Evolutionary conservation across 495 filamentous ascomycete species (phyloP), one percentile per base, ranked within the genome.

Genomic region (Neurospora sp.): DNA sequence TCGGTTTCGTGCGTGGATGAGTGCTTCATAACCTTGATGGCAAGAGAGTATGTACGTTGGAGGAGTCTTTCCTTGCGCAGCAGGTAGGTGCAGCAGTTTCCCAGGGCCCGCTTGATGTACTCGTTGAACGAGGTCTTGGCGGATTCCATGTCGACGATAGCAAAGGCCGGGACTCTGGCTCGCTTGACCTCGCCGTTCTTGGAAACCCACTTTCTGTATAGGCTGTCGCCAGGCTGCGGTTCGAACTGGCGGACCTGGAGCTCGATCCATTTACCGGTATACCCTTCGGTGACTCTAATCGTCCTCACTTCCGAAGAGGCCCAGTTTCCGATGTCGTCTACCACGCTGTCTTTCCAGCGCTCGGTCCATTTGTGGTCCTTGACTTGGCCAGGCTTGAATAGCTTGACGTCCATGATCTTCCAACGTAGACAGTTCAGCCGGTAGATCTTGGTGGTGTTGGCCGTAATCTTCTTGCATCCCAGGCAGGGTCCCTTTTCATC

Each of bases 351-450:
- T 65, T 79, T 78, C 85, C 85, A 87, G 40, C 85, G 83, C 61
- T 81, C 79, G n/a, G 83, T 87, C 85, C 85, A 86, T 65, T 86
- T 84, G 65, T 82, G 81, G 9, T 84, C 85, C 70, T 83, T 81
- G 69, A 86, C 85, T 70, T 83, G 81, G 17, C 84, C 85, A 3
- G 84, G 81, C 75, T 85, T 85, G 76, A 84, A 86, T 22, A 87
- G 76, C 45, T 81, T 83, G 41, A 86, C 81, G 44, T 86, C 85
- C 12, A 81, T 86, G 71, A 87, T 84, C 76, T 87, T 87, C 73
- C 82, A 82, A 10, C 85, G 82, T 65, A 86, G 79, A 69, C 85
- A 87, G 37, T 80, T 83, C 70, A 86, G 80, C 35, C 83, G 79
- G 73, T 79, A 84, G 7, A 86, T 78, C 71, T 80, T 86, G 70